Base-by-base conservation (phyloP, 257 asterid species). In the Primulina eburnea region DNA sequence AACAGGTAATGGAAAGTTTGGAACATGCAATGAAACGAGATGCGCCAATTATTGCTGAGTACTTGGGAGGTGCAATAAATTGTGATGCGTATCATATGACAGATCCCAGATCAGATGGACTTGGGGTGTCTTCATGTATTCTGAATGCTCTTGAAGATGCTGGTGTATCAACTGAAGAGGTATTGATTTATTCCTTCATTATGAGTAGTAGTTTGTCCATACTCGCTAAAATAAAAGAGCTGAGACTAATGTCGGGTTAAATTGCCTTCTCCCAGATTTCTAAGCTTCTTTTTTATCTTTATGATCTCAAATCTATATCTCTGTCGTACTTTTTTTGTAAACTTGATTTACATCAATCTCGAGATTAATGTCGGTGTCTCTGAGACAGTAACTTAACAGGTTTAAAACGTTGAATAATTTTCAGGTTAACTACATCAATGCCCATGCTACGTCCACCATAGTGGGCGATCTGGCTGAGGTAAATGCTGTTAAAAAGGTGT, bases 41-140 rank as follows among this genome's bases (percentile, higher is more conserved):
- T 69, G 99, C 96, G 21, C 96, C 95, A 20, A 93, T 93, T 78
- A 84, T 93, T 64, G 99, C 97, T 0, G 99, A 93, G 78, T 93
- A 90, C 76, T 75, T 93, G 84, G 99, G 99, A 59, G 99, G 97
- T 64, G 96, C 97, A 17, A 90, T 89, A 53, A 90, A 87, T 79
- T 93, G 97, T 60, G 98, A 90, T 85, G 97, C 98, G 61, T 76
- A 90, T 84, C 97, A 93, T 83, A 89, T 93, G 96, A 93, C 98
- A 29, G 96, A 89, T 77, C 98, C 97, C n/a, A 84, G 98, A 75
- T 79, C 97, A 47, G 98, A 93, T 79, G 98, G 98, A 59, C 95
- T 93, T 73, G 96, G 98, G 74, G 98, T 90, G 35, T 93, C 98
- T 70, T 86, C 98, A 50, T 93, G 98, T 66, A 93, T 93, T 78